These are phyloP conservation scores for Grammothele lineata DNA, from an alignment of 768 basidiomycete species.

Conservation along the genomic window DNA sequence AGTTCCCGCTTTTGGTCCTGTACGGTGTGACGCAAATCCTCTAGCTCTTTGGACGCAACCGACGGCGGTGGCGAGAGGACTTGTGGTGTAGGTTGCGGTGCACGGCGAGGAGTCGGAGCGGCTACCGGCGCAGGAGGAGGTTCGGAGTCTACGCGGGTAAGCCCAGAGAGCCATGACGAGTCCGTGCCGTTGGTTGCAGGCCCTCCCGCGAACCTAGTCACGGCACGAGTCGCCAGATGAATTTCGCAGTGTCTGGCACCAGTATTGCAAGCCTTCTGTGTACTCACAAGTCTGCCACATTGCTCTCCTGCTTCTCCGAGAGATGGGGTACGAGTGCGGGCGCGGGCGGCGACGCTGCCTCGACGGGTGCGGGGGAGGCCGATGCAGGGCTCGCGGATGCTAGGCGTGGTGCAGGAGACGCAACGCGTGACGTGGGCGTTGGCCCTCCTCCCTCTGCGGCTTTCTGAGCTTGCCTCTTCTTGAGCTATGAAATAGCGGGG, in stretches of 20 bases:
- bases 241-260: no score
- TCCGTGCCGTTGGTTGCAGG: slow-evolving; percentile 32
- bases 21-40: slow-evolving; percentile 29
- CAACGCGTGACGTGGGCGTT: slow-evolving; percentile 19
- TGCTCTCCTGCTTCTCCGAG: slow-evolving; percentile 38
- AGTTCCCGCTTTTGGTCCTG: slow-evolving; percentile 72
- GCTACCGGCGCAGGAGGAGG: slow-evolving; percentile 24
- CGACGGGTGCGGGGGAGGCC: slow-evolving; percentile 23
- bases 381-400: slow-evolving; percentile 44
- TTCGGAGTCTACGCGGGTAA: slow-evolving; percentile 46
- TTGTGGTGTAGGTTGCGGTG: slow-evolving; percentile 11
- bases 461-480: slow-evolving; percentile 79
- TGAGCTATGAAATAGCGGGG: slow-evolving; percentile 47
- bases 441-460: slow-evolving; percentile 29
- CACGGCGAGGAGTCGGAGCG: slow-evolving; percentile 31
- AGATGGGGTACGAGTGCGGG: slow-evolving; percentile 10
- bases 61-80: slow-evolving; percentile 8
- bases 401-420: slow-evolving; percentile 23
- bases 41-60: slow-evolving; percentile 15
- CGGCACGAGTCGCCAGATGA: no score
- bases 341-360: slow-evolving; percentile 8
- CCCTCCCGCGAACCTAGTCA: slow-evolving; percentile 38
- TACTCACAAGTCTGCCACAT: slow-evolving; percentile 61
- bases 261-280: no score
- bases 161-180: slow-evolving; percentile 56